Conservation (phyloP, 1,284 basidiomycete species). For the Fomitopsis palustris region DNA sequence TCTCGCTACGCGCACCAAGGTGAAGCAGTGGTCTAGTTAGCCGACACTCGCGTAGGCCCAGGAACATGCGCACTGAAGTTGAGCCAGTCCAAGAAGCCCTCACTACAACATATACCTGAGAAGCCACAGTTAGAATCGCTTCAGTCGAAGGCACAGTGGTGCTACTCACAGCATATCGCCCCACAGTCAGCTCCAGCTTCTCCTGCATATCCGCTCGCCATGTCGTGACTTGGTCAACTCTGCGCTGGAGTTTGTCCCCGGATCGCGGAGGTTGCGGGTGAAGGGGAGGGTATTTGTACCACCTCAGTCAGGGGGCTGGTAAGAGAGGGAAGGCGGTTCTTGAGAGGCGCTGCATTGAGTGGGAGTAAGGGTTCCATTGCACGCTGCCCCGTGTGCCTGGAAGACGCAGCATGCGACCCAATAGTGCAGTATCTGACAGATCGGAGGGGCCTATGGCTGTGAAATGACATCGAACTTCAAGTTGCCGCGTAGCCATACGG, state of each 20-base stretch:
- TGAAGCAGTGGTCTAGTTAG: neutral
- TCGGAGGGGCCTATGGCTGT: too few relatives aligned
- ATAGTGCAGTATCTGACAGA: too few relatives aligned
- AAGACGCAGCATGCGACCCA: neutral
- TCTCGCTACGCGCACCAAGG: neutral
- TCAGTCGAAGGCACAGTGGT: neutral
- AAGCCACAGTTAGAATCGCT: neutral
- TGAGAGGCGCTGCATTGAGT: neutral
- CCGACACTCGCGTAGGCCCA: neutral
- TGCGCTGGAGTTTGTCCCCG: neutral
- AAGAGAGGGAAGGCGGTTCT: neutral
- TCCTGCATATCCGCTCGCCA: neutral
- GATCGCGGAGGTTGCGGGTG: neutral
- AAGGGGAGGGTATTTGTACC: neutral
- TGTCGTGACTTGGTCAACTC: neutral
- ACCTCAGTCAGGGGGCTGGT: neutral
- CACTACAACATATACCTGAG: constrained; percentile 1
- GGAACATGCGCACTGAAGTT: neutral
- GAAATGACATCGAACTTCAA: too few relatives aligned
- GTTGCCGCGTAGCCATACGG: too few relatives aligned
- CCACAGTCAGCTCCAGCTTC: neutral
- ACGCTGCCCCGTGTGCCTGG: neutral
- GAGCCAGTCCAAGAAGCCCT: neutral
- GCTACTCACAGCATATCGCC: constrained; percentile 1
- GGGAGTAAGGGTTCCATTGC: neutral